phyloP scores from a whole-genome alignment of 306 rosid genomes.

The Mimosa pudica region DNA sequence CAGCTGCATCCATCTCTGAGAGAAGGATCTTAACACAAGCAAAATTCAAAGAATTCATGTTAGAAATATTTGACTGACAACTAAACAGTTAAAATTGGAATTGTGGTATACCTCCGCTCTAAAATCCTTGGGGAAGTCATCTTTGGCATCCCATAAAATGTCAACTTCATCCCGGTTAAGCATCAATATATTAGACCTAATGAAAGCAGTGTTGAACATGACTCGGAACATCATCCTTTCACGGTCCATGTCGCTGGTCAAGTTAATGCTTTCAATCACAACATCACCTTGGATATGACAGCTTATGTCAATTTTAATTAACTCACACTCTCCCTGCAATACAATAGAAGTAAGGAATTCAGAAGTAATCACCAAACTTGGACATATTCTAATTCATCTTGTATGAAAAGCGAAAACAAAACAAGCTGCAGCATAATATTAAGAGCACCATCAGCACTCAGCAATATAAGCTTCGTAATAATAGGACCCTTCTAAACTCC shows the following conservation, averaged over 20 bases:
- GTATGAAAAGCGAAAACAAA: constrained; percentile 5
- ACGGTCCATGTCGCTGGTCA: constrained; percentile 60
- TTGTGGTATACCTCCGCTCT: constrained; percentile 81
- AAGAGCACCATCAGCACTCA: constrained; percentile 8
- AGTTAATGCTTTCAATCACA: constrained; percentile 76
- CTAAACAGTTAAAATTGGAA: constrained; percentile 21
- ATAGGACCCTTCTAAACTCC: constrained; percentile 18
- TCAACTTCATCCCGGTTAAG: constrained; percentile 88
- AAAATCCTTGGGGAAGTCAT: constrained; percentile 77
- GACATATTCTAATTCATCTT: constrained; percentile 21
- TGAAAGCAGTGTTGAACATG: constrained; percentile 92
- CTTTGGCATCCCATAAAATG: constrained; percentile 75
- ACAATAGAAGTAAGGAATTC: constrained; percentile 28
- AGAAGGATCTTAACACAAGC: constrained; percentile 74
- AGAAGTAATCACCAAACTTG: constrained; percentile 29
- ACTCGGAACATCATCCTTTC: constrained; percentile 86
- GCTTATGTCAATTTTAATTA: constrained; percentile 83
- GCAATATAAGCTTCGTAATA: constrained; percentile 1
- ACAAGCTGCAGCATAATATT: constrained; percentile 11
- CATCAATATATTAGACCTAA: constrained; percentile 88
- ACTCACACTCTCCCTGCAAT: constrained; percentile 82
- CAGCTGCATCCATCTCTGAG: constrained; percentile 89
- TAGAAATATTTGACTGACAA: constrained; percentile 27
- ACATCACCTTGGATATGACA: constrained; percentile 94
- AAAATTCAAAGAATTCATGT: constrained; percentile 39